Conservation (phyloP, 495 filamentous ascomycete genomes). For the Tuber magnatum region DNA sequence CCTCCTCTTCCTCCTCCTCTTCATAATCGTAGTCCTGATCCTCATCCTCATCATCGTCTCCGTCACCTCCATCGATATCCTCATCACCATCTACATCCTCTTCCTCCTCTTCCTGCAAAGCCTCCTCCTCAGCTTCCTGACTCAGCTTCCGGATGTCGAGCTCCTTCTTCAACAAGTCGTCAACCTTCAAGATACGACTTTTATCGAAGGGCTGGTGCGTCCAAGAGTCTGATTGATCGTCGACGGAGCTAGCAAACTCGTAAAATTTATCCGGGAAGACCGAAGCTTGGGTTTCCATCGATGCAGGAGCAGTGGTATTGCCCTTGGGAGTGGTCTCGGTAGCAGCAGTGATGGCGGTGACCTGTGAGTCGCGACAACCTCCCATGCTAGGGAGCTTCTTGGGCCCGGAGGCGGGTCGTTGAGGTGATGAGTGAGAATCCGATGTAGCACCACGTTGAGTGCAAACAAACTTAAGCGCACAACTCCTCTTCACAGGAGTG, state of each 20-base stretch:
- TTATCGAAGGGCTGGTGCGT: slow-evolving; percentile 39
- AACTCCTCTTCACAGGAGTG: slow-evolving; percentile 21
- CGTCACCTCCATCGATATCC: slow-evolving; percentile 46
- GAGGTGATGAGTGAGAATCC: slow-evolving; percentile 25
- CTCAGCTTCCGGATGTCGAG: slow-evolving; percentile 76
- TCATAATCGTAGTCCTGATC: slow-evolving; percentile 51
- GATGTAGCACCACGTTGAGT: slow-evolving; percentile 26
- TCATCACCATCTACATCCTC: slow-evolving; percentile 49
- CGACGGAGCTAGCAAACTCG: slow-evolving; percentile 67
- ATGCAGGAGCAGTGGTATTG: slow-evolving; percentile 6
- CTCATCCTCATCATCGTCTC: slow-evolving; percentile 43
- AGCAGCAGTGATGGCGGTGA: slow-evolving; percentile 4
- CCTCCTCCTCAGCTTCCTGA: slow-evolving; percentile 87
- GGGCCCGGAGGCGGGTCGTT: slow-evolving; percentile 14
- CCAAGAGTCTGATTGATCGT: slow-evolving; percentile 40
- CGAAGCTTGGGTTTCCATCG: slow-evolving; percentile 16
- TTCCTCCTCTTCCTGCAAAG: slow-evolving; percentile 61
- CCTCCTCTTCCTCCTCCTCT: slow-evolving; percentile 60
- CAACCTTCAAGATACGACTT: slow-evolving; percentile 46
- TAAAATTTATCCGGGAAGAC: slow-evolving; percentile 54
- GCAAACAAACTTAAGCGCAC: slow-evolving; percentile 40
- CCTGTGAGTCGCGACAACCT: not conserved
- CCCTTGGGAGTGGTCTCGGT: slow-evolving; percentile 9
- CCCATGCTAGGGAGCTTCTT: not conserved
- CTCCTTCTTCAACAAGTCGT: slow-evolving; percentile 85